A percentile compares a stretch with the other conserved stretches of the same genome.
Conservation (phyloP, 2,329 filamentous ascomycete genomes). For the Aschersonia sp. region DNA sequence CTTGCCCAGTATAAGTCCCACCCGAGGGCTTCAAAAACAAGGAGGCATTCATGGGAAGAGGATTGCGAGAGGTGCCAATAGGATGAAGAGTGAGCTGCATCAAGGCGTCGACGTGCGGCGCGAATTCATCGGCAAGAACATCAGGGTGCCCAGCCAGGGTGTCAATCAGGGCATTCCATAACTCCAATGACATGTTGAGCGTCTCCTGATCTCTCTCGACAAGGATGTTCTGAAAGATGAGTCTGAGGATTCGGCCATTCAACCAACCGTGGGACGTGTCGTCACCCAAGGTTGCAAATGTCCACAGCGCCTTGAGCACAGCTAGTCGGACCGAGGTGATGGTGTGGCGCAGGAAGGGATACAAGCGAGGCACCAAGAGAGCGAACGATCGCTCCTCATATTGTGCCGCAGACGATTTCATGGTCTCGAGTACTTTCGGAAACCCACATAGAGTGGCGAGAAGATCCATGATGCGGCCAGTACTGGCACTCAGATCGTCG, state of each 20-base stretch:
- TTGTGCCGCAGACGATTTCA: constrained; percentile 76
- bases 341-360: constrained; percentile 91
- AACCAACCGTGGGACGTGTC: constrained; percentile 80
- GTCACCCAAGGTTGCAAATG: constrained; percentile 77
- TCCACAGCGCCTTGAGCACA: constrained; percentile 81
- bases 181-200: constrained; percentile 66
- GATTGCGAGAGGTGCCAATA: constrained; percentile 80
- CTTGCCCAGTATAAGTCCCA: constrained; percentile 51
- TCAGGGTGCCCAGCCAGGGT: constrained; percentile 49
- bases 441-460: constrained; percentile 92
- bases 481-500: constrained; percentile 92
- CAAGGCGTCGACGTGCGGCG: constrained; percentile 61
- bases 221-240: constrained; percentile 89
- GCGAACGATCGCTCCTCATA: constrained; percentile 84
- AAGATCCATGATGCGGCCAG: constrained; percentile 96
- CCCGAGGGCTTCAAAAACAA: constrained; percentile 92
- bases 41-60: constrained; percentile 78
- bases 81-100: constrained; percentile 78
- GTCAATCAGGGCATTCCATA: constrained; percentile 69
- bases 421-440: constrained; percentile 78
- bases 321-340: constrained; percentile 91
- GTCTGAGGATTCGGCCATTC: constrained; percentile 70
- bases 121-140: constrained; percentile 58
- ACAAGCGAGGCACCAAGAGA: constrained; percentile 80
- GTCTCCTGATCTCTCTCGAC: constrained; percentile 82